Base-by-base conservation (phyloP, 2,329 filamentous ascomycete species). In the Ophiocordyceps camponoti-rufipedis region DNA sequence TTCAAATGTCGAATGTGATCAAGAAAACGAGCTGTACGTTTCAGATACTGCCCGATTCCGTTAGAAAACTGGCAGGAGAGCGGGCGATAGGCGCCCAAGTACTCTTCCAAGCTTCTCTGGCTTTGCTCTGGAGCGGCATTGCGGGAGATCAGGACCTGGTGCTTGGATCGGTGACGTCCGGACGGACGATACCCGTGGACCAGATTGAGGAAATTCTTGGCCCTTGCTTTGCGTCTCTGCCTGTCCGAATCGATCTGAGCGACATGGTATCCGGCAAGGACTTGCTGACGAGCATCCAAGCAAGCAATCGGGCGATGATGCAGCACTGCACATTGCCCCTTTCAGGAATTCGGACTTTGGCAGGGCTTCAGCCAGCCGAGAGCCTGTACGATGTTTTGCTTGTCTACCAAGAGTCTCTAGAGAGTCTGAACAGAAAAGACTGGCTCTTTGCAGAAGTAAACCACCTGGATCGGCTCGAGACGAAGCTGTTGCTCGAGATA, bases 161-260 rank as follows among this genome's bases (percentile, higher is more conserved):
- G 0, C 73, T 94, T 38, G 88, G 88, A 0, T 81, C 78, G 1
- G 84, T 94, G 4, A 82, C 83, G 12, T 94, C 87, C 10, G 87
- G 87, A 2, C 72, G 88, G 46, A 85, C 82, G 1, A 60, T 87
- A n/a, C 74, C 84, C 0, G 58, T 94, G 2, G 56, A 69, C 4
- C 74, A 71, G 0, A 75, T 94, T 32, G 85, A 94, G 50, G 66
- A 73, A 1, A 72, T 88, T 4, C 67, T 89, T 46, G 88, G 88
- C 0, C 88, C 88, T 10, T 91, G 83, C 53, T 78, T 95, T 44
- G 68, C 79, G 1, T 82, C 84, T 0, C 61, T 91, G 7, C 88
- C 88, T 2, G 64, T 86, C 1, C 71, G 85, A n/a, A 60, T 80
- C 4, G 68, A 84, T 48, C 53, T 82, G 0, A 62, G 64, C 1